Evolutionary conservation across 1,284 basidiomycete species (phyloP).

Genomic region (Ustilago vetiveriae): DNA sequence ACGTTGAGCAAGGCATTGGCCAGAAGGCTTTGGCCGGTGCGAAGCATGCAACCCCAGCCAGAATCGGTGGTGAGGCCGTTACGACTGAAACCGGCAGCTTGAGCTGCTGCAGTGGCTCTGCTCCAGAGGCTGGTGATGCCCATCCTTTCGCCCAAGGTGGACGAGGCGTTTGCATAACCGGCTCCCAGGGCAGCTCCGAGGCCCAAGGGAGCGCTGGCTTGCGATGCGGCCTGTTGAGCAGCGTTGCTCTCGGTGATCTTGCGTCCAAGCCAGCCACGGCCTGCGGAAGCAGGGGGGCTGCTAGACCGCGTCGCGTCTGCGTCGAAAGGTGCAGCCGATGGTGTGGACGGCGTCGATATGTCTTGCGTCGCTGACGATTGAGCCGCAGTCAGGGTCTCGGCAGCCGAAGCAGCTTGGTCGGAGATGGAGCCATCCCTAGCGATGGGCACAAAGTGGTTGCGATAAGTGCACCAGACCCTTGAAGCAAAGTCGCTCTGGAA

Average conservation of each 20-base stretch:
- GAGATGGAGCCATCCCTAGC: conserved; percentile 62
- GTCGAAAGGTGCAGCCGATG: conserved; percentile 1
- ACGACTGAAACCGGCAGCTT: conserved; percentile 53
- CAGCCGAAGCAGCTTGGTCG: conserved; percentile 55
- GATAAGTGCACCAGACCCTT: conserved; percentile 65
- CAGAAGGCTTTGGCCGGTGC: conserved; percentile 90
- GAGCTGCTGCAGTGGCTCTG: conserved; percentile 57
- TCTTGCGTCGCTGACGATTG: conserved; percentile 12
- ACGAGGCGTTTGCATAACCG: conserved; percentile 28
- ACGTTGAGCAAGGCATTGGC: conserved; percentile 86
- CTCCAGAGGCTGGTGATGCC: conserved; percentile 59
- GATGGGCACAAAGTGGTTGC: conserved; percentile 62
- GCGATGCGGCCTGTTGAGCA: conserved; percentile 14
- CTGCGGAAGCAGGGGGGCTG: conserved; percentile 20
- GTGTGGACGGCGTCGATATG: conserved; percentile 2
- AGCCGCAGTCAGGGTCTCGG: conserved; percentile 22
- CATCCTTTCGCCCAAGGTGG: conserved; percentile 57
- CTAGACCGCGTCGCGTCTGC: conserved; percentile 13
- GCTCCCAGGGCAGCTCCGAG: conserved; percentile 34
- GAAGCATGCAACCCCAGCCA: conserved; percentile 97
- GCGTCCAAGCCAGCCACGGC: conserved; percentile 44
- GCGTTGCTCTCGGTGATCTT: conserved; percentile 29
- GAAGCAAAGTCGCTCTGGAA: conserved; percentile 54
- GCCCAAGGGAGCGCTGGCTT: conserved; percentile 17
- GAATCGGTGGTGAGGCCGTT: conserved; percentile 87